Conservation (phyloP, 164 flowering plant species). For the Sedum album region DNA sequence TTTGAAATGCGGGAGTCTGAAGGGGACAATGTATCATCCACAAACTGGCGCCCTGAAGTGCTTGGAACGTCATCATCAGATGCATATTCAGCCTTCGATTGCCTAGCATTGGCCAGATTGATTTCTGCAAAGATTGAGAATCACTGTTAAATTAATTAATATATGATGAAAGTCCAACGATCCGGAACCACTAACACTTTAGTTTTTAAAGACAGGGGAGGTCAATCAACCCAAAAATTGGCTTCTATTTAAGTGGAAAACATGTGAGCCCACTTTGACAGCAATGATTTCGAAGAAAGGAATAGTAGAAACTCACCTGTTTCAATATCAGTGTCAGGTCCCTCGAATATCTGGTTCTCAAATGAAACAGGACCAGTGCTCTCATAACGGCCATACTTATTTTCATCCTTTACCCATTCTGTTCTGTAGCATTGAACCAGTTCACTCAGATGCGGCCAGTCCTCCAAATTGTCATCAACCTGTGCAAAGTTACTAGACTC, state of each 20-base stretch:
- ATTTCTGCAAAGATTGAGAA: slow-evolving; percentile 43
- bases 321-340: slow-evolving; percentile 94
- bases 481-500: slow-evolving; percentile 14
- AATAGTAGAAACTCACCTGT: slow-evolving; percentile 40
- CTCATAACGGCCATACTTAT: slow-evolving; percentile 91
- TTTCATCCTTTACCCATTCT: slow-evolving; percentile 91
- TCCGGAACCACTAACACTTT: background rate
- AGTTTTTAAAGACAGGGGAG: background rate
- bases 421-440: slow-evolving; percentile 82
- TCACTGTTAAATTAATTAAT: too few relatives aligned
- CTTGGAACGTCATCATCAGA: slow-evolving; percentile 77
- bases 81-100: slow-evolving; percentile 48
- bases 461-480: slow-evolving; percentile 89
- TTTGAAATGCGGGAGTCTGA: slow-evolving; percentile 15
- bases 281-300: background rate
- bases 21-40: slow-evolving; percentile 28
- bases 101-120: slow-evolving; percentile 65
- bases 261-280: background rate
- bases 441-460: slow-evolving; percentile 93
- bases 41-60: slow-evolving; percentile 71
- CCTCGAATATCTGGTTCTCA: slow-evolving; percentile 86
- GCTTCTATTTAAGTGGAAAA: background rate
- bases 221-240: background rate
- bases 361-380: slow-evolving; percentile 43
- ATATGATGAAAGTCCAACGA: background rate